Conservation (phyloP, 139 green algal genomes). For the Nannochloris sp. region DNA sequence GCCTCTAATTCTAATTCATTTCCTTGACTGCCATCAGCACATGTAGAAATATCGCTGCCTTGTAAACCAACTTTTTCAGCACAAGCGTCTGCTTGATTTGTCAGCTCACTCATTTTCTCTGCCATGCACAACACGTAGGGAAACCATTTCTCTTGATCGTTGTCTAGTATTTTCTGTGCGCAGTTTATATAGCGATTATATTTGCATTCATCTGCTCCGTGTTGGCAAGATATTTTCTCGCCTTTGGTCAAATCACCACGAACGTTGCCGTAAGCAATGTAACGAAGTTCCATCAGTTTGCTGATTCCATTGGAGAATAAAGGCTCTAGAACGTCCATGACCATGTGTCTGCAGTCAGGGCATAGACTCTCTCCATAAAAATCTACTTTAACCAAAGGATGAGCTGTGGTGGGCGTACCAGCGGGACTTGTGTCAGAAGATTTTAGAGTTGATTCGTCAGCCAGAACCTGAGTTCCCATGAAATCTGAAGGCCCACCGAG, state of each 20-base stretch:
- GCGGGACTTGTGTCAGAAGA: background rate
- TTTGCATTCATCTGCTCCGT: constrained; percentile 19
- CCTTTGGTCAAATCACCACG: background rate
- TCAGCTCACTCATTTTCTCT: constrained; percentile 11
- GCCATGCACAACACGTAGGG: constrained; percentile 21
- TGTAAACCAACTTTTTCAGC: constrained; percentile 1
- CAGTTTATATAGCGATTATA: constrained; percentile 28
- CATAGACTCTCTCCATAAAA: constrained; percentile 26
- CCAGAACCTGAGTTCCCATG: no score
- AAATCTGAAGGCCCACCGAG: no score
- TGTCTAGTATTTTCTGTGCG: constrained; percentile 9
- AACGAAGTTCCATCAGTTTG: constrained; percentile 13
- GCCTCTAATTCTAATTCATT: constrained; percentile 7
- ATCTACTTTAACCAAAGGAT: constrained; percentile 1
- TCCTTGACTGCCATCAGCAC: constrained; percentile 5
- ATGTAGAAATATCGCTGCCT: background rate
- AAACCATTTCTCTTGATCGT: constrained; percentile 10
- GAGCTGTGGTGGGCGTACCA: background rate
- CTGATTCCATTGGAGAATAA: constrained; percentile 14
- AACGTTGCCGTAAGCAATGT: constrained; percentile 23
- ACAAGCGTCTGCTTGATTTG: background rate
- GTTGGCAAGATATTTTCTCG: constrained; percentile 12
- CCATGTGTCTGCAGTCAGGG: constrained; percentile 30
- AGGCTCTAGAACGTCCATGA: constrained; percentile 16
- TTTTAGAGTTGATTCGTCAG: no score